Percentiles rank a stretch among this genome's conserved stretches.
Evolutionary conservation across 1,284 basidiomycete species (phyloP).

Genomic region (Anthracocystis walkeri): DNA sequence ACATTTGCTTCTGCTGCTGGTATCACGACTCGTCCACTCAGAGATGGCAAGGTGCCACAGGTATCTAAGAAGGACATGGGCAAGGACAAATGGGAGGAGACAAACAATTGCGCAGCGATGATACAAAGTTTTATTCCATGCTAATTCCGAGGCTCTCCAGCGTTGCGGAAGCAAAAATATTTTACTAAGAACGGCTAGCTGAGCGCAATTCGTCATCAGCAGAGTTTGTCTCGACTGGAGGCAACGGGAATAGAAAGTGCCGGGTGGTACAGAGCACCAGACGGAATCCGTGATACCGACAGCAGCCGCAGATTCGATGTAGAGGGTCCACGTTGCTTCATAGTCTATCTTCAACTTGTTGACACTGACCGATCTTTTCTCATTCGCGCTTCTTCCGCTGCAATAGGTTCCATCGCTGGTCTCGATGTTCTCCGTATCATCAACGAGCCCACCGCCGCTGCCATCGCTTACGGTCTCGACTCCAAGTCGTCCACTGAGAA

Average conservation of each 20-base stretch:
- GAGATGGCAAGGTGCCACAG: no score
- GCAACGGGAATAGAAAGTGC: neutral
- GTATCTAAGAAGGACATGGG: neutral
- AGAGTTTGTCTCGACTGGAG: neutral
- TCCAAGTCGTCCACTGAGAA: constrained; percentile 75
- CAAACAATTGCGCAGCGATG: constrained; percentile 61
- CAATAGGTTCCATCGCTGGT: constrained; percentile 75
- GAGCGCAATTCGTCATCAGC: constrained; percentile 46
- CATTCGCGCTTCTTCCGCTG: neutral
- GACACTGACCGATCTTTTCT: constrained; percentile 9
- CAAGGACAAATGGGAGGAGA: neutral
- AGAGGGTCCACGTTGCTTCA: neutral
- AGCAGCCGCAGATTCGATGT: constrained; percentile 13
- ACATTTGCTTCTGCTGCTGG: constrained; percentile 5
- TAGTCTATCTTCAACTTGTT: no score
- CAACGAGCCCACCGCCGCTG: constrained; percentile 75
- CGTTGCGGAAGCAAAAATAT: constrained; percentile 54
- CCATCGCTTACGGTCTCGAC: constrained; percentile 74
- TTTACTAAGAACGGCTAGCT: constrained; percentile 64
- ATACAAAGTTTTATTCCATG: constrained; percentile 67
- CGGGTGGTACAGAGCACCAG: neutral
- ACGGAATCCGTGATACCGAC: constrained; percentile 1
- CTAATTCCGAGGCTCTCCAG: constrained; percentile 66
- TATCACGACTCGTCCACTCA: neutral
- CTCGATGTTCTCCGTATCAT: constrained; percentile 79